Evolutionary conservation across 2,329 filamentous ascomycete genomes (phyloP), one percentile per base, ranked within the genome.

Genomic region (Pyrenophora graminea): DNA sequence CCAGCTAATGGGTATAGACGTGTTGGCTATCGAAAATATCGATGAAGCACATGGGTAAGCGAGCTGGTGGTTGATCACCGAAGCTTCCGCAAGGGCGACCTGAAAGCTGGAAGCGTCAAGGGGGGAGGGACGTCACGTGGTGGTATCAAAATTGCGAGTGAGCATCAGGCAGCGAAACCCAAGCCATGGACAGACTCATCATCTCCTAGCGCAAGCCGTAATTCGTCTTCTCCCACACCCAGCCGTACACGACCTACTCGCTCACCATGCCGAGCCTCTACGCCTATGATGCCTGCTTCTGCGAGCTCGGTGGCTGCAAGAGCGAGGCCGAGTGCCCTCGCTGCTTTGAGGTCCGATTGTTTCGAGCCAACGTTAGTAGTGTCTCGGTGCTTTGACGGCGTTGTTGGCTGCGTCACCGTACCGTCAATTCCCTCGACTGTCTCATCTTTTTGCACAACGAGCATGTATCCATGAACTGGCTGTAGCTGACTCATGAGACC

Each of bases 201-300:
- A 59, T 96, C 92, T 53, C 88, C 85, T 62, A 97, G 85, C 25
- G 93, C 94, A 69, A 91, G 83, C 69, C 88, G 88, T 23, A 99
- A 85, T 74, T 99, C 93, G 66, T 97, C 93, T 53, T 96, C 90
- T 10, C 90, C 89, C 60, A 97, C 87, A 18, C 90, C 86, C 49
- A 99, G 79, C 49, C 93, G 82, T 34, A 99, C 84, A 72, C 95
- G 92, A 49, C 91, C 93, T 18, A 90, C 91, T 37, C 94, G 81
- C 69, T 97, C 93, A 0, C 91, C 88, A 59, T 86, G 86, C 53
- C 79, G 75, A 3, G 84, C 84, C 72, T 99, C 94, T 45, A 99
- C 74, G 5, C 91, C 90, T 51, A 99, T 81, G 45, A 99, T 84
- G 0, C 94, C 94, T 0, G 92, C 90, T 54, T 94, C 91, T 55